phyloP scores from a whole-genome alignment of 768 basidiomycete species.

The Suillus ampliporus region DNA sequence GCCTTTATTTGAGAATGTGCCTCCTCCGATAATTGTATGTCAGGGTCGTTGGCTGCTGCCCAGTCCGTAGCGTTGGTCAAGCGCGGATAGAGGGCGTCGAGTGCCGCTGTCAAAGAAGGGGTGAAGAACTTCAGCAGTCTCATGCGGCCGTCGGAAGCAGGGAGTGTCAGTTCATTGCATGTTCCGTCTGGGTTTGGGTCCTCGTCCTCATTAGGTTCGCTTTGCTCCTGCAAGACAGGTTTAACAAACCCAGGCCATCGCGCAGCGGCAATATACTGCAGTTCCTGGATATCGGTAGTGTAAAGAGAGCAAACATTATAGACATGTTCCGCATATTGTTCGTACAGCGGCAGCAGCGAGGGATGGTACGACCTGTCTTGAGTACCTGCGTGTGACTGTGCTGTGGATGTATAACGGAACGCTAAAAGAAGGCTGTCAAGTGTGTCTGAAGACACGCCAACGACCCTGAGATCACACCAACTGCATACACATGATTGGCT shows the following conservation, averaged over 20 bases:
- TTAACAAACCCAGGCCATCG: constrained; percentile 82
- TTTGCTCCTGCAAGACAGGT: constrained; percentile 62
- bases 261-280: constrained; percentile 77
- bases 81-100: constrained; percentile 74
- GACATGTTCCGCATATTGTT: constrained; percentile 64
- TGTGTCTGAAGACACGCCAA: constrained; percentile 30
- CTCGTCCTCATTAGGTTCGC: constrained; percentile 25
- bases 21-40: constrained; percentile 18
- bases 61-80: constrained; percentile 67
- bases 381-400: constrained; percentile 10
- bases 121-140: constrained; percentile 69
- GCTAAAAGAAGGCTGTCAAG: constrained; percentile 45
- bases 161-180: constrained; percentile 40
- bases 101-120: constrained; percentile 61
- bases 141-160: constrained; percentile 65
- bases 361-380: constrained; percentile 53
- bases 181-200: constrained; percentile 23
- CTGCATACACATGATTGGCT: not conserved
- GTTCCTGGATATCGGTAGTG: constrained; percentile 68
- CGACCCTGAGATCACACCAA: not conserved
- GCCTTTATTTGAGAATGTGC: constrained; percentile 5
- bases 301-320: constrained; percentile 68
- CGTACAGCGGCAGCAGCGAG: constrained; percentile 60
- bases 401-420: constrained; percentile 34
- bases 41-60: constrained; percentile 57